These are phyloP conservation scores for Neocatenulostroma microsporum DNA, from an alignment of 2,329 filamentous ascomycete species.

Conservation along the genomic window DNA sequence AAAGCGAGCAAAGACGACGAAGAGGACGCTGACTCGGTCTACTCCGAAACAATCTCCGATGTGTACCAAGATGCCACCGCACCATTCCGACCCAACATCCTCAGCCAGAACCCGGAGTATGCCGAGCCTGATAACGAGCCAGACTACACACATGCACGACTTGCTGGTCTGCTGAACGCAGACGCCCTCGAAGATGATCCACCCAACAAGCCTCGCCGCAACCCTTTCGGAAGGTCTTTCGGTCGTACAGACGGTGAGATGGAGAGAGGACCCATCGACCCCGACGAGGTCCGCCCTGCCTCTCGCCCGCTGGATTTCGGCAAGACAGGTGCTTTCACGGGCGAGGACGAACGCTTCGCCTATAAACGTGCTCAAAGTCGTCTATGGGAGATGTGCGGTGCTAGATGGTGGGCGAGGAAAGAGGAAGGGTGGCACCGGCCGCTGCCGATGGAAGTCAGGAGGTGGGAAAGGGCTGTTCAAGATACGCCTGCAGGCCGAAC, in stretches of 20 bases:
- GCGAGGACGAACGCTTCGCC: slow-evolving; percentile 74
- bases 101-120: slow-evolving; percentile 48
- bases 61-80: slow-evolving; percentile 70
- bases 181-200: slow-evolving; percentile 46
- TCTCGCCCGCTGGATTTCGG: slow-evolving; percentile 51
- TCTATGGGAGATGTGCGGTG: slow-evolving; percentile 75
- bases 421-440: slow-evolving; percentile 62
- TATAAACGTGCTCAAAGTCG: slow-evolving; percentile 69
- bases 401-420: slow-evolving; percentile 59
- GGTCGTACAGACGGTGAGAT: slow-evolving; percentile 27
- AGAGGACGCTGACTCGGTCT: slow-evolving; percentile 44
- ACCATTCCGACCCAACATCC: slow-evolving; percentile 72
- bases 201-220: slow-evolving; percentile 32
- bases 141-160: slow-evolving; percentile 31
- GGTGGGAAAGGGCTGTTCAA: slow-evolving; percentile 51
- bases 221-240: slow-evolving; percentile 25
- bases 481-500: background rate
- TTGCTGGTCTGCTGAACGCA: slow-evolving; percentile 31
- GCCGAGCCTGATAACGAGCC: slow-evolving; percentile 27
- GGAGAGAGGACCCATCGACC: slow-evolving; percentile 27
- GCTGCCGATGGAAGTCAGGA: slow-evolving; percentile 53
- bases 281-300: slow-evolving; percentile 20
- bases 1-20: slow-evolving; percentile 12
- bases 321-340: slow-evolving; percentile 61
- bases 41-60: slow-evolving; percentile 61